These are phyloP conservation scores for Extremus antarcticus DNA, from an alignment of 495 filamentous ascomycete genomes.

Conservation along the genomic window DNA sequence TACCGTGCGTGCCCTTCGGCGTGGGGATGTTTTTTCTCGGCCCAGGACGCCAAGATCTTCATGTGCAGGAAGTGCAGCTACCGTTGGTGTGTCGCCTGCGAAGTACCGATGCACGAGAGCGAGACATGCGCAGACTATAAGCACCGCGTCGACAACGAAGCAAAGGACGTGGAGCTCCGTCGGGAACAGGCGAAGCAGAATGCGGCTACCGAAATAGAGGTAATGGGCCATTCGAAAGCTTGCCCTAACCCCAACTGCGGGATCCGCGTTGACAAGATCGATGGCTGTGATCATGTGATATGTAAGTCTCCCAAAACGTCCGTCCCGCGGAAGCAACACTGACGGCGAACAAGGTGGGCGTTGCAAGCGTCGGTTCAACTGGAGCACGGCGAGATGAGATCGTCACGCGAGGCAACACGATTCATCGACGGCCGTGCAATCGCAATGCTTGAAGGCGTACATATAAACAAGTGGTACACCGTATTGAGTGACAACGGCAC, in stretches of 20 bases:
- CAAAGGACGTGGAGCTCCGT: slow-evolving; percentile 16
- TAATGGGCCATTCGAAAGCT: slow-evolving; percentile 18
- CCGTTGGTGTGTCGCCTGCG: slow-evolving; percentile 28
- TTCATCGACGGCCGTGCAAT: no score
- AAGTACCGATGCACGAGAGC: slow-evolving; percentile 30
- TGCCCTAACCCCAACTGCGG: slow-evolving; percentile 24
- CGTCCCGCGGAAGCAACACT: no score
- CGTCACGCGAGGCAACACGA: no score
- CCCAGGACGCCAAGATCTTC: slow-evolving; percentile 5
- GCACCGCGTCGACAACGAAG: slow-evolving; percentile 16
- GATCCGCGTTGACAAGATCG: slow-evolving; percentile 23
- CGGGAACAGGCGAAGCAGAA: slow-evolving; percentile 12
- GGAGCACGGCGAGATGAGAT: no score
- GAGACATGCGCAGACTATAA: slow-evolving; percentile 29
- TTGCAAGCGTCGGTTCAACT: no score
- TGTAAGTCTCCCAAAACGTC: slow-evolving; percentile 19
- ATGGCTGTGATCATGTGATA: slow-evolving; percentile 26
- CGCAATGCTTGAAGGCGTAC: no score
- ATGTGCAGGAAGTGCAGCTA: slow-evolving; percentile 27
- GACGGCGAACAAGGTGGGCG: no score
- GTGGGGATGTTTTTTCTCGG: background rate
- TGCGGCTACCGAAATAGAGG: slow-evolving; percentile 7
- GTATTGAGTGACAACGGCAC: no score
- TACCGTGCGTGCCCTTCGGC: background rate
- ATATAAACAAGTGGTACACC: no score